These are phyloP conservation scores for Curvularia spicifera DNA, from an alignment of 2,329 filamentous ascomycete genomes.

Conservation along the genomic window DNA sequence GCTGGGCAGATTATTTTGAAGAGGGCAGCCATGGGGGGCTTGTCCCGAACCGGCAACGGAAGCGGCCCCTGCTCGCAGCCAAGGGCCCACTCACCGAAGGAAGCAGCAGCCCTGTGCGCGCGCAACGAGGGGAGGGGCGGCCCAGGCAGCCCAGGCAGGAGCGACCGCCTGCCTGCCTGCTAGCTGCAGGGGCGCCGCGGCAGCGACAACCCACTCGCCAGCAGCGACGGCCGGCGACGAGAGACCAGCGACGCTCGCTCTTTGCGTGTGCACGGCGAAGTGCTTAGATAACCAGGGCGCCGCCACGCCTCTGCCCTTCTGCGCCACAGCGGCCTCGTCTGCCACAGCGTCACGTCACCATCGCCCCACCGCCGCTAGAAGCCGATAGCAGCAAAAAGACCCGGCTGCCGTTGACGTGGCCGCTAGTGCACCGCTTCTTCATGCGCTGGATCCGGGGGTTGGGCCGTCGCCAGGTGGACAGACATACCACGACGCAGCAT, in stretches of 20 bases:
- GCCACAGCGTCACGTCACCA: conserved; percentile 13
- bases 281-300: neutral
- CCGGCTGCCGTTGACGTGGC: conserved; percentile 37
- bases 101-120: conserved; percentile 24
- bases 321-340: neutral
- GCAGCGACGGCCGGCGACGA: neutral
- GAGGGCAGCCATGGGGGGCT: conserved; percentile 27
- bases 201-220: neutral
- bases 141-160: neutral
- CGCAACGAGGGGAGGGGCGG: conserved; percentile 15
- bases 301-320: too few relatives aligned
- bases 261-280: too few relatives aligned
- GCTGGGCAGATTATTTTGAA: conserved; percentile 24
- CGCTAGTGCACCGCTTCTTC: conserved; percentile 37
- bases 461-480: conserved; percentile 3
- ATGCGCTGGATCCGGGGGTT: conserved; percentile 25
- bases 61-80: conserved; percentile 35
- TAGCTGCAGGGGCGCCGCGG: neutral
- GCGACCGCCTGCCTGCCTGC: conserved; percentile 5
- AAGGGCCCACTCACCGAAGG: conserved; percentile 26
- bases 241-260: neutral
- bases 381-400: conserved; percentile 27
- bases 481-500: too few relatives aligned
- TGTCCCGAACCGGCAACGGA: conserved; percentile 33
- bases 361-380: conserved; percentile 26